These are phyloP conservation scores for Ophiosphaerella herpotricha DNA, from an alignment of 2,329 filamentous ascomycete species.

Conservation along the genomic window DNA sequence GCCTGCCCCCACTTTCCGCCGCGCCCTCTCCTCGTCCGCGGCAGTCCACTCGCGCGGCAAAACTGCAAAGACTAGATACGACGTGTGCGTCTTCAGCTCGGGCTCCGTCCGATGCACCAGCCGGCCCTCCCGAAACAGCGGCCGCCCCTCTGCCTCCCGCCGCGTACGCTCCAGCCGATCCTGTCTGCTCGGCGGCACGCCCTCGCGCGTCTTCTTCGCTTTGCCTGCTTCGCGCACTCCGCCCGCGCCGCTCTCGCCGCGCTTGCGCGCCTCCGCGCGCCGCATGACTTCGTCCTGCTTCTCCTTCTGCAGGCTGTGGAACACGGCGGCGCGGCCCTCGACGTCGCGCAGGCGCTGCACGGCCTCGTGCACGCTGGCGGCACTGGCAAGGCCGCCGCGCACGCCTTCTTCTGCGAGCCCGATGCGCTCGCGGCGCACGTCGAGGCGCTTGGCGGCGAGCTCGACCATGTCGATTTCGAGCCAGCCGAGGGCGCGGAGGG, in stretches of 20 bases:
- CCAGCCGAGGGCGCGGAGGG: conserved; percentile 82
- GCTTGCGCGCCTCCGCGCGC: conserved; percentile 42
- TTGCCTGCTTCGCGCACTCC: conserved; percentile 12
- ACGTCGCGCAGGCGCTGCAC: conserved; percentile 73
- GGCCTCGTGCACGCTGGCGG: conserved; percentile 79
- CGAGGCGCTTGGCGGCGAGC: conserved; percentile 76
- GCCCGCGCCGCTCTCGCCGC: conserved; percentile 29
- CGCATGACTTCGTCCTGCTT: conserved; percentile 51
- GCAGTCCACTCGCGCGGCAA: conserved; percentile 85
- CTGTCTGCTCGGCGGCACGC: conserved; percentile 35
- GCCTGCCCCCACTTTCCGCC: conserved; percentile 45
- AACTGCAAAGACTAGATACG: conserved; percentile 92
- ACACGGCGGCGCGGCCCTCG: conserved; percentile 69
- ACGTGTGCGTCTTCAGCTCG: conserved; percentile 94
- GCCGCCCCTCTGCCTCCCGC: conserved; percentile 37
- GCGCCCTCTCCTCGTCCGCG: conserved; percentile 74
- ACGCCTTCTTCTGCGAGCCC: conserved; percentile 71
- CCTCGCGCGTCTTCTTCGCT: conserved; percentile 25
- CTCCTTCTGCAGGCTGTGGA: conserved; percentile 56
- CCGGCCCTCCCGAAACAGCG: conserved; percentile 71
- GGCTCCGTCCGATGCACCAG: conserved; percentile 80
- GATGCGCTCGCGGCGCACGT: conserved; percentile 79
- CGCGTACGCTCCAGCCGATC: conserved; percentile 35
- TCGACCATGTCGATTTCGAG: conserved; percentile 93
- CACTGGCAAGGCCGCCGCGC: conserved; percentile 69